A percentile compares a stretch with the other conserved stretches of the same genome.
phyloP scores from a whole-genome alignment of 2,329 filamentous ascomycete genomes.

The Lachnellula cervina region DNA sequence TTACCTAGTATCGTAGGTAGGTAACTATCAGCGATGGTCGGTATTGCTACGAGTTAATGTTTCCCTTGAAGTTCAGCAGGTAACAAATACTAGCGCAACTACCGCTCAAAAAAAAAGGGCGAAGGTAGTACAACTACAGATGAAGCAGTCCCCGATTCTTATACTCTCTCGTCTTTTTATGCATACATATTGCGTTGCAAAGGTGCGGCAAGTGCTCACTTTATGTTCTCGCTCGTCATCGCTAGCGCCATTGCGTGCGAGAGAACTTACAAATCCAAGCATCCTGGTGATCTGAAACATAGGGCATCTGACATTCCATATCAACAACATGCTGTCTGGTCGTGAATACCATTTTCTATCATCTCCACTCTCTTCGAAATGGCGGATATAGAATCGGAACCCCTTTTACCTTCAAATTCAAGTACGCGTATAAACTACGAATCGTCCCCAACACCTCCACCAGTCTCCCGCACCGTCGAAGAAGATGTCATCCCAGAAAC shows the following conservation, averaged over 20 bases:
- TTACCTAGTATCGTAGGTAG: too few relatives aligned
- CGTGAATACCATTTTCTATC: background rate
- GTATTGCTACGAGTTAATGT: too few relatives aligned
- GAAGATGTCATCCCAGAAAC: conserved; percentile 57
- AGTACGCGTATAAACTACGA: background rate
- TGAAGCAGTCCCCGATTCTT: too few relatives aligned
- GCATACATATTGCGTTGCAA: too few relatives aligned
- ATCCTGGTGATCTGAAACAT: background rate
- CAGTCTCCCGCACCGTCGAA: conserved; percentile 32
- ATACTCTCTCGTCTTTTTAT: too few relatives aligned
- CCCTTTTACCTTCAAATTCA: background rate
- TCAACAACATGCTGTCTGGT: background rate
- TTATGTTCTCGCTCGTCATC: background rate
- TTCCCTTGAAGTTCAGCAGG: too few relatives aligned
- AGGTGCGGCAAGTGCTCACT: too few relatives aligned
- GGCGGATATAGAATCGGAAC: background rate
- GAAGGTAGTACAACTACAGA: too few relatives aligned
- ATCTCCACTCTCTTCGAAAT: background rate
- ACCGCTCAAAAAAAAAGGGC: too few relatives aligned
- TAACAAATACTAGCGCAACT: too few relatives aligned
- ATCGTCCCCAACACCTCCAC: background rate
- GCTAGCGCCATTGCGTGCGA: background rate
- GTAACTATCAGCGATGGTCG: too few relatives aligned
- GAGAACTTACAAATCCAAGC: background rate
- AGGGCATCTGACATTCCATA: background rate